Evolutionary conservation across 352 stramenopile genomes (phyloP).

Genomic region (Globisporangium spinosum): DNA sequence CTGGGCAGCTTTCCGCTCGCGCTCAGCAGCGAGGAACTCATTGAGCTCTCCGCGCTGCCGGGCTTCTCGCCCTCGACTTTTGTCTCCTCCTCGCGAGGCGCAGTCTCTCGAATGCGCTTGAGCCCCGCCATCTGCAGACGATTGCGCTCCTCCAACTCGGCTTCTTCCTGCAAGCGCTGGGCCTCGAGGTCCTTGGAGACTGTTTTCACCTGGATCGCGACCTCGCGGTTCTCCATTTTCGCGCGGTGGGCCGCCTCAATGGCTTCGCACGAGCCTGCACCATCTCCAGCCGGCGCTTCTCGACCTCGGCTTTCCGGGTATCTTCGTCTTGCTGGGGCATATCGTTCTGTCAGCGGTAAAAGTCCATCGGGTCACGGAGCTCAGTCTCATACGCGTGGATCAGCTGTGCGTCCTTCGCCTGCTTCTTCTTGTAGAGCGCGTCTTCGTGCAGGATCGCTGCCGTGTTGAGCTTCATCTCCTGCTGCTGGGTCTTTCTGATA

Average conservation of each 20-base stretch:
- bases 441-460: constrained; percentile 91
- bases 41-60: constrained; percentile 62
- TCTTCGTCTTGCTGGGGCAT: constrained; percentile 83
- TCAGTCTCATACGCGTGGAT: constrained; percentile 88
- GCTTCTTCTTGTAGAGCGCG: constrained; percentile 89
- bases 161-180: constrained; percentile 59
- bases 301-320: constrained; percentile 63
- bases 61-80: constrained; percentile 56
- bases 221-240: constrained; percentile 75
- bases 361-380: constrained; percentile 88
- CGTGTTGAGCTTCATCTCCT: constrained; percentile 83
- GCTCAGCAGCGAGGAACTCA: constrained; percentile 53
- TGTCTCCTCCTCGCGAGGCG: constrained; percentile 73
- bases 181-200: constrained; percentile 60
- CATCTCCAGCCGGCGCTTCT: constrained; percentile 77
- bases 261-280: constrained; percentile 75
- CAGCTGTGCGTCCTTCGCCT: constrained; percentile 85
- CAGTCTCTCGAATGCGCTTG: constrained; percentile 73
- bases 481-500: constrained; percentile 21
- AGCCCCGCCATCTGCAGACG: constrained; percentile 54
- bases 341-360: constrained; percentile 87
- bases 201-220: constrained; percentile 77
- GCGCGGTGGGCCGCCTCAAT: constrained; percentile 63
- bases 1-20: constrained; percentile 52
- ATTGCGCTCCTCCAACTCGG: constrained; percentile 49